Conservation (phyloP, 148 eudicot species). For the Salicornia ramosissima region DNA sequence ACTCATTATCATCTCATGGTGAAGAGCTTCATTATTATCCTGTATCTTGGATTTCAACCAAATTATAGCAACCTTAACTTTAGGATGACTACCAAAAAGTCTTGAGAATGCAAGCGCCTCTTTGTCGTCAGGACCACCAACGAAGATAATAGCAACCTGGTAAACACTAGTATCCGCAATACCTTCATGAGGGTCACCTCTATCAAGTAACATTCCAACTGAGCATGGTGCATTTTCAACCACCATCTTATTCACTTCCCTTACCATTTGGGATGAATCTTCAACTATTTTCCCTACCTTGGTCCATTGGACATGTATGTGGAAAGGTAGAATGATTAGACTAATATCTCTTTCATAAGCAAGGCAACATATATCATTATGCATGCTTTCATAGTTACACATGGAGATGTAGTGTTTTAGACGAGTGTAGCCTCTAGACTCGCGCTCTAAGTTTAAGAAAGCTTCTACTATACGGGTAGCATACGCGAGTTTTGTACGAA, state of each 20-base stretch:
- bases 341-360: constrained; percentile 8
- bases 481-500: constrained; percentile 4
- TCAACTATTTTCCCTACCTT: not conserved
- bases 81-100: constrained; percentile 29
- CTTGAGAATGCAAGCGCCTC: constrained; percentile 35
- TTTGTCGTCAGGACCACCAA: constrained; percentile 39
- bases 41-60: constrained; percentile 16
- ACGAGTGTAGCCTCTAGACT: constrained; percentile 4
- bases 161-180: not conserved
- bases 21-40: not conserved
- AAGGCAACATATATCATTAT: constrained; percentile 20
- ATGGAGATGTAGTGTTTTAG: constrained; percentile 20
- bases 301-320: not conserved
- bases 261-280: not conserved
- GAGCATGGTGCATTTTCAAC: constrained; percentile 48
- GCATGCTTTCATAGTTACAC: constrained; percentile 12
- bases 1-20: constrained; percentile 22
- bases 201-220: constrained; percentile 41
- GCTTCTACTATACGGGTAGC: constrained; percentile 17
- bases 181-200: constrained; percentile 21
- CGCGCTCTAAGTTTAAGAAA: constrained; percentile 12
- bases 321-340: constrained; percentile 20
- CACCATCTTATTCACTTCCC: constrained; percentile 33
- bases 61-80: constrained; percentile 17
- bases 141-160: constrained; percentile 29